Percentiles rank a stretch among this genome's conserved stretches.
These are phyloP conservation scores for Metschnikowia similis DNA, from an alignment of 805 yeast species.

Conservation along the genomic window DNA sequence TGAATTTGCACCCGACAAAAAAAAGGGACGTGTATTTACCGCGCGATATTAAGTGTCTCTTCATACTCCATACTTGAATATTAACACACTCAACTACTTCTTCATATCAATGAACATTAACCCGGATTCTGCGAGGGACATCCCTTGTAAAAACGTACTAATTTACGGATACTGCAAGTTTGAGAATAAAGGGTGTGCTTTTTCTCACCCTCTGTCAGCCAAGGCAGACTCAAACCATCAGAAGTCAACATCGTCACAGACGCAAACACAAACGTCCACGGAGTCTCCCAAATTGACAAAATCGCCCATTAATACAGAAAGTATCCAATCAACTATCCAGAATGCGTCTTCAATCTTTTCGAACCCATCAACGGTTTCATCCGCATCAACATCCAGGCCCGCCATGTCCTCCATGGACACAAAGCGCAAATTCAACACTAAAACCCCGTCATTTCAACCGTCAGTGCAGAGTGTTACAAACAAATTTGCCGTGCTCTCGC, in stretches of 20 bases:
- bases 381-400: constrained; percentile 12
- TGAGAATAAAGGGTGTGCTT: constrained; percentile 83
- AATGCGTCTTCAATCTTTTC: neutral
- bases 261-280: constrained; percentile 2
- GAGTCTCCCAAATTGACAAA: neutral
- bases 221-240: constrained; percentile 6
- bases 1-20: neutral
- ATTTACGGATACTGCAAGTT: constrained; percentile 87
- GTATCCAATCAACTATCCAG: constrained; percentile 29
- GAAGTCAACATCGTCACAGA: constrained; percentile 5
- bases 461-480: constrained; percentile 25
- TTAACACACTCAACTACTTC: neutral
- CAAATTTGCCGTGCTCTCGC: constrained; percentile 46
- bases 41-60: neutral
- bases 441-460: constrained; percentile 44
- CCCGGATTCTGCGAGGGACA: constrained; percentile 61
- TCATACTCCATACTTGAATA: constrained; percentile 1
- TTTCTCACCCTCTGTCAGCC: constrained; percentile 43
- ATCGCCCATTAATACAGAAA: constrained; percentile 1
- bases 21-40: constrained; percentile 5
- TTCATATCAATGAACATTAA: constrained; percentile 28
- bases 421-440: constrained; percentile 33
- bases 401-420: constrained; percentile 8
- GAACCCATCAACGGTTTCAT: constrained; percentile 15
- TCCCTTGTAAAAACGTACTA: constrained; percentile 78